These are phyloP conservation scores for Pythium dissotocum DNA, from an alignment of 352 stramenopile genomes.

Conservation along the genomic window DNA sequence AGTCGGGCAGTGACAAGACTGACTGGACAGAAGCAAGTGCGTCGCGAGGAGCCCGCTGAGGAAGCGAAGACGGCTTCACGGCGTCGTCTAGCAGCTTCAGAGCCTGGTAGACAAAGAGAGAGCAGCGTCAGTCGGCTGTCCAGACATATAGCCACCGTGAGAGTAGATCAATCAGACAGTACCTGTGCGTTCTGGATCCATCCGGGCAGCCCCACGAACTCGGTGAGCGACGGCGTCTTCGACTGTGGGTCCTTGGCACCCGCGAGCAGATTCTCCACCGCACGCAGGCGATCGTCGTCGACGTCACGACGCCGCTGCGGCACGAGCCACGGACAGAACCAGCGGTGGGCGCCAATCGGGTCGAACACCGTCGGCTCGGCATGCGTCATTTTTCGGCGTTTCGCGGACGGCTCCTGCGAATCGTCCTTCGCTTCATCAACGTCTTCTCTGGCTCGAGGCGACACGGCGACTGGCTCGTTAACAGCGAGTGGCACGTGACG, in stretches of 20 bases:
- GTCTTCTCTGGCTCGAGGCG: slow-evolving; percentile 11
- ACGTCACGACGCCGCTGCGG: slow-evolving; percentile 8
- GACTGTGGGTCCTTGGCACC: neutral
- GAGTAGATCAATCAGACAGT: neutral
- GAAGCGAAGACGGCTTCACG: neutral
- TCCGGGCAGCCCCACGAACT: slow-evolving; percentile 31
- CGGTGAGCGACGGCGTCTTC: slow-evolving; percentile 8
- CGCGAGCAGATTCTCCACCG: slow-evolving; percentile 1
- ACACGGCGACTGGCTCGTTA: neutral
- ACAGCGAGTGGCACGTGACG: slow-evolving; percentile 20
- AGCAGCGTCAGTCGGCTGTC: neutral
- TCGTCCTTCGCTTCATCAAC: slow-evolving; percentile 2
- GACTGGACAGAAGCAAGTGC: slow-evolving; percentile 31
- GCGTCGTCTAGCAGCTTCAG: neutral
- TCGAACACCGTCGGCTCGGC: slow-evolving; percentile 14
- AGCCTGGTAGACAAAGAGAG: neutral
- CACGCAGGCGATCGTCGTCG: slow-evolving; percentile 12
- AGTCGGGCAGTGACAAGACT: slow-evolving; percentile 29
- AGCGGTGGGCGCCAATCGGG: slow-evolving; percentile 41
- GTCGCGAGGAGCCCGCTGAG: slow-evolving; percentile 12
- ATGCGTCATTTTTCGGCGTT: slow-evolving; percentile 33
- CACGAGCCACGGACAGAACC: slow-evolving; percentile 66
- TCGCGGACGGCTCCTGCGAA: slow-evolving; percentile 19
- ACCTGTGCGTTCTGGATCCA: slow-evolving; percentile 37
- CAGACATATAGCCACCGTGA: neutral